Evolutionary conservation across 2,329 filamentous ascomycete species (phyloP).

Genomic region (Pyrenophora tritici-repentis): DNA sequence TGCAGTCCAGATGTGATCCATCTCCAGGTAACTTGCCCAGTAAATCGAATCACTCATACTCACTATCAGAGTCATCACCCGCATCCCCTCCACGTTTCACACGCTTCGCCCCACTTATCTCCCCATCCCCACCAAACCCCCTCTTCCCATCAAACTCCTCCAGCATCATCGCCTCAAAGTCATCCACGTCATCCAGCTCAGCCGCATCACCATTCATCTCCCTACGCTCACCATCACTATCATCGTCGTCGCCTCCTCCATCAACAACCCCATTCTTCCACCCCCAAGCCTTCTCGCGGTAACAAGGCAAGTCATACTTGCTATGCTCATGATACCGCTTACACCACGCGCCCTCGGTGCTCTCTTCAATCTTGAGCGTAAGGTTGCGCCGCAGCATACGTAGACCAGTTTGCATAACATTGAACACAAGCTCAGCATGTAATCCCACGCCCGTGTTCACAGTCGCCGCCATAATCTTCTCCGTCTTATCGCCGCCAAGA

Average conservation of each 20-base stretch:
- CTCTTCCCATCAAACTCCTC: too few relatives aligned
- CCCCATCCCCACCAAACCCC: too few relatives aligned
- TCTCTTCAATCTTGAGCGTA: conserved; percentile 42
- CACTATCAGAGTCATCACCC: too few relatives aligned
- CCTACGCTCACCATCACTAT: too few relatives aligned
- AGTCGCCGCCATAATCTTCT: conserved; percentile 6
- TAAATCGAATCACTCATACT: too few relatives aligned
- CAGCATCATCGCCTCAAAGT: too few relatives aligned
- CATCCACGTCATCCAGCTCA: too few relatives aligned
- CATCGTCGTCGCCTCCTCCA: background rate
- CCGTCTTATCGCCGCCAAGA: conserved; percentile 26
- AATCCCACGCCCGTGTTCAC: background rate
- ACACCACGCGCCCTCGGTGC: conserved; percentile 35
- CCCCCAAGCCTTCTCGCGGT: conserved; percentile 22
- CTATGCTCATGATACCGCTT: conserved; percentile 39
- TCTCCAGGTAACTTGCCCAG: too few relatives aligned
- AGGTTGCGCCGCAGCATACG: conserved; percentile 28
- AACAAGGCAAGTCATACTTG: conserved; percentile 28
- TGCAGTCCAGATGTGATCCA: too few relatives aligned
- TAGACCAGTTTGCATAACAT: conserved; percentile 35
- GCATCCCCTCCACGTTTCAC: too few relatives aligned
- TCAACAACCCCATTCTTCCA: background rate
- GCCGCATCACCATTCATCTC: too few relatives aligned
- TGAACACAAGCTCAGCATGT: conserved; percentile 24
- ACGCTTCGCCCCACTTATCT: too few relatives aligned